Base-by-base conservation (phyloP, 2,329 filamentous ascomycete species). In the Botrytis byssoidea region DNA sequence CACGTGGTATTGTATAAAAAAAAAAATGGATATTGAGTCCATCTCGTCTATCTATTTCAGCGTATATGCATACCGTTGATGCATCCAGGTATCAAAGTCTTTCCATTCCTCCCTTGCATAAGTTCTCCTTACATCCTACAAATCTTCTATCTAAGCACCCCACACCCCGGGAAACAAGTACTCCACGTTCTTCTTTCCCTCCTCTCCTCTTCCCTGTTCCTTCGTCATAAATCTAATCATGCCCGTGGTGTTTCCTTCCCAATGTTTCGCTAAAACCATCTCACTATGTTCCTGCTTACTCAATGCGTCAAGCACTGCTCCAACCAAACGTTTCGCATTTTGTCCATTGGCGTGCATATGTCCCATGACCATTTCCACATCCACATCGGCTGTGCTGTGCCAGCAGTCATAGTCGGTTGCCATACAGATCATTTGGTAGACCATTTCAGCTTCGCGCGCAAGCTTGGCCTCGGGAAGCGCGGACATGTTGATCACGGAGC, bases 371-470 rank as follows among this genome's bases (percentile, higher is more conserved):
- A 98, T 97, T 83, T 95, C 93, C 35, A 99, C 96, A 75, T 94
- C 95, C 76, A 99, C 96, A 77, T 93, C 93, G 74, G 90, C 92
- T 67, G 88, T 88, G 32, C 88, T 90, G 81, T 95, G 92, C 96
- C 96, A 99, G 89, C 95, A 98, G 86, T 99, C 96, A 83, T 99
- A 99, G 86, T 99, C 96, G 42, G 96, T 99, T 48, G 94, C 93
- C 96, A 99, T 99, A 87, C 95, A 97, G 81, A 99, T 97, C 89
- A 98, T 97, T 85, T 97, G 94, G 84, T 98, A 98, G 51, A 92
- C 92, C 79, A 99, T 92, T 86, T 99, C 96, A 37, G 96, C 96
- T 85, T 99, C 96, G 71, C 93, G 91, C 16, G 96, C 96, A 32
- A 99, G 90, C 87, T 99, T 99, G 68, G 95, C 93, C 85, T 99